Evolutionary conservation across 73 alveolate species (phyloP), one percentile per base, ranked within the genome.

Genomic region (Paramecium caudatum): DNA sequence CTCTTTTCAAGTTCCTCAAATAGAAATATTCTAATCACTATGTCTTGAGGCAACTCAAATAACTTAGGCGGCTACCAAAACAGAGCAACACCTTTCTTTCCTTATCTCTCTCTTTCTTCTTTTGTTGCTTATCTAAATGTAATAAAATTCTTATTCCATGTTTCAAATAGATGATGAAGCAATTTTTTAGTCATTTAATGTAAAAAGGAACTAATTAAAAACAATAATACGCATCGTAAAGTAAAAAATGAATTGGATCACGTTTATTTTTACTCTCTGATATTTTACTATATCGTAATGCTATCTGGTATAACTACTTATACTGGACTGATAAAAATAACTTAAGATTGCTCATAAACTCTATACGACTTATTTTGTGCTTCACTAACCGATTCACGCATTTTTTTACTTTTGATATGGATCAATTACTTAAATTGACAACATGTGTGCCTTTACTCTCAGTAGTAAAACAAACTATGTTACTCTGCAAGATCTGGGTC

Each of bases 361-460:
- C 62, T 34, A 74, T 74, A 39, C 88, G 36, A 74, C 88, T 74
- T 0, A 15, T 41, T 39, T 74, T 74, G 47, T 74, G 88, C 33
- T 74, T 74, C 62, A 74, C 88, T 74, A 74, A 74, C 21, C 88
- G 62, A 27, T 19, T 74, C 62, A 74, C 32, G 47, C 88, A 74
- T 36, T 45, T 74, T 43, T 74, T 74, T 27, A 74, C 88, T 74
- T 39, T n/a, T n/a, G 16, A 27, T 74, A 37, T 74, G 43, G 13
- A 21, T 74, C 21, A 36, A 74, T 34, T 74, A 74, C 88, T 74
- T 74, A 74, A 74, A 45, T 74, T 74, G 47, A 74, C 88, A 45
- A 74, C 88, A 45, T 74, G 68, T 9, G 69, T 74, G 39, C 88
- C 88, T 21, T 74, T 74, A 16, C 68, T 74, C 36, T 74, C 88